Evolutionary conservation across 2,329 filamentous ascomycete genomes (phyloP).

Genomic region (Apiospora koreana): DNA sequence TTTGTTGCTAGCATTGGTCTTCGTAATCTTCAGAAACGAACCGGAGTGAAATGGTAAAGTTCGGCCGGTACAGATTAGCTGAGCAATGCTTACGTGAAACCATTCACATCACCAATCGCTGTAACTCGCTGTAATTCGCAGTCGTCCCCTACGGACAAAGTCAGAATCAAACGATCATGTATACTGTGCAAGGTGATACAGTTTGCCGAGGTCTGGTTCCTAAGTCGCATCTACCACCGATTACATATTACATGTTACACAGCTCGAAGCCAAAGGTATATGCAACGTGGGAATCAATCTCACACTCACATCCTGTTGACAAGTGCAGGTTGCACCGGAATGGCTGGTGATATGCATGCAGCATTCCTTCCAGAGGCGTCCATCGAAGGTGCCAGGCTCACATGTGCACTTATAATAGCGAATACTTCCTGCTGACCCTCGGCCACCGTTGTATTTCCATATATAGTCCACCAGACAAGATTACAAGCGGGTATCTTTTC

Average conservation of each 20-base stretch:
- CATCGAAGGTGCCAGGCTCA: not conserved
- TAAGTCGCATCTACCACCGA: too few relatives aligned
- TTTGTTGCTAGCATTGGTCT: not conserved
- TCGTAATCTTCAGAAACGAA: not conserved
- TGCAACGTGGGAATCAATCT: not conserved
- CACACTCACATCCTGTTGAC: not conserved
- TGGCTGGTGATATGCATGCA: not conserved
- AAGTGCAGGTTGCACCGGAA: not conserved
- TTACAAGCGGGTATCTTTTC: too few relatives aligned
- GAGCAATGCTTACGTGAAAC: not conserved
- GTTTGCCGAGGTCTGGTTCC: not conserved
- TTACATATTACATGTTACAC: not conserved
- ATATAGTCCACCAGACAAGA: not conserved
- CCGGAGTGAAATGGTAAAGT: too few relatives aligned
- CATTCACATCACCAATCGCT: not conserved
- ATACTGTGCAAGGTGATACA: not conserved
- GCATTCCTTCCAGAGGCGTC: not conserved
- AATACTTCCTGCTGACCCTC: not conserved
- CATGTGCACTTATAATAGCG: not conserved
- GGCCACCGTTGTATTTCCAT: not conserved
- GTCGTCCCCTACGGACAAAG: not conserved
- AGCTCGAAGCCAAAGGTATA: not conserved
- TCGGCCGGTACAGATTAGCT: too few relatives aligned
- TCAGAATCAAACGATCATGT: not conserved
- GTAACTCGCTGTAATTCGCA: not conserved